Evolutionary conservation across 2,329 filamentous ascomycete genomes (phyloP), one percentile per base, ranked within the genome.

Genomic region (Elsinoe necatrix): DNA sequence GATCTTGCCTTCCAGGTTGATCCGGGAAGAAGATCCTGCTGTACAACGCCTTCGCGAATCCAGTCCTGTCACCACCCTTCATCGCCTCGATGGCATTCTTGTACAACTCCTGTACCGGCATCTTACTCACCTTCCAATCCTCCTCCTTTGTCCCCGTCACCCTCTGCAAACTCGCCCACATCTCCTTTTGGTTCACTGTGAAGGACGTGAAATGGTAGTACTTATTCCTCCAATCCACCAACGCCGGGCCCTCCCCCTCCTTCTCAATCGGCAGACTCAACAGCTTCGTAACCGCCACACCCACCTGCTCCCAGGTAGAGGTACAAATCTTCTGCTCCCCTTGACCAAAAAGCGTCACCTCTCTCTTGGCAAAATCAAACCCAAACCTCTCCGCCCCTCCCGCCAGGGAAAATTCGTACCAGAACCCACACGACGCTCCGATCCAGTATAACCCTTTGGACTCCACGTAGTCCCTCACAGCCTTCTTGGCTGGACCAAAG

Each of bases 21-120:
- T 65, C 63, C 12, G 60, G 60, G 29, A 61, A 69, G 61, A 86
- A 86, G 0, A 71, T 68, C 4, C 79, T 68, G 0, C 78, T 65
- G 62, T 85, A 86, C 62, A 87, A 71, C 56, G 75, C 50, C 63
- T 75, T 73, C 1, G 62, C 66, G 60, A 77, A 81, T 0, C 75
- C 82, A 8, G 60, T 63, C 52, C 55, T 62, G 20, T 75, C 73
- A 29, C 73, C 77, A 6, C 60, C 51, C 57, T 75, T 65, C 1
- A 84, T 43, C 29, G 66, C 63, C 55, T 73, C 73, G 57, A 73
- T 60, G 0, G 75, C 81, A 1, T 77, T 71, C 56, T 71, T 65
- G 59, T 75, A 80, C 25, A 82, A 73, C 63, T 78, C 67, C 57
- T 66, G 31, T 12, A 47, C 39, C 42, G 29, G 54, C 3, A 45